These are phyloP conservation scores for Beauveria sp. DNA, from an alignment of 2,329 filamentous ascomycete genomes.

Conservation along the genomic window DNA sequence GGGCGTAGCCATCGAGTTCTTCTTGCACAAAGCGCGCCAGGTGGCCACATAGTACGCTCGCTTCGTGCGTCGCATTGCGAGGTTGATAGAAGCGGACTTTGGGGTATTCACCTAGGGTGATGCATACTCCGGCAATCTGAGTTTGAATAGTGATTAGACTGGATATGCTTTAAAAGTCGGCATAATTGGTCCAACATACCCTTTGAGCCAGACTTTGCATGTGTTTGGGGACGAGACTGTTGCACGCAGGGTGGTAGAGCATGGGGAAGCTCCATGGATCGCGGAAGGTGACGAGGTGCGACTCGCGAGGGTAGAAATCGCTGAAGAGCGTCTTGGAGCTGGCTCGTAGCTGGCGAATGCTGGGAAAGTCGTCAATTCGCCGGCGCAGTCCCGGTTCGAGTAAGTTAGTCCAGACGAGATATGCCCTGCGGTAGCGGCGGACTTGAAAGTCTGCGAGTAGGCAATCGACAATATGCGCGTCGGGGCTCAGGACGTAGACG, in stretches of 20 bases:
- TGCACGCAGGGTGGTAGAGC: conserved; percentile 85
- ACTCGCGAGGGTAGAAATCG: conserved; percentile 86
- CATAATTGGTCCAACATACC: conserved; percentile 37
- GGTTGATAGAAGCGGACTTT: conserved; percentile 88
- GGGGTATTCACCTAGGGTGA: conserved; percentile 88
- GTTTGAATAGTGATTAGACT: neutral
- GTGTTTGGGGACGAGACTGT: conserved; percentile 72
- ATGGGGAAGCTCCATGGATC: conserved; percentile 95
- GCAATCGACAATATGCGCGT: conserved; percentile 85
- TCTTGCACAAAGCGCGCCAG: conserved; percentile 86
- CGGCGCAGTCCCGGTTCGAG: conserved; percentile 63
- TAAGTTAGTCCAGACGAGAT: conserved; percentile 77
- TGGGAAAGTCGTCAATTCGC: conserved; percentile 64
- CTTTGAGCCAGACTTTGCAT: conserved; percentile 83
- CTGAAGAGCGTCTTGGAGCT: conserved; percentile 76
- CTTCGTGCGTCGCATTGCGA: conserved; percentile 68
- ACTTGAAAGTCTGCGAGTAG: conserved; percentile 87
- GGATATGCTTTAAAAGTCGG: neutral
- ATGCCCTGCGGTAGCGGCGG: conserved; percentile 69
- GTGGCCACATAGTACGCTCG: conserved; percentile 77
- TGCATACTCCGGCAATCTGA: conserved; percentile 59
- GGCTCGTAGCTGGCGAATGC: conserved; percentile 66
- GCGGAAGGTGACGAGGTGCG: conserved; percentile 81
- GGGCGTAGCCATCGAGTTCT: conserved; percentile 81
- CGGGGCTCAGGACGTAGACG: conserved; percentile 82